Percentiles rank a stretch among this genome's conserved stretches.
These are phyloP conservation scores for Cryomyces antarcticus DNA, from an alignment of 495 filamentous ascomycete genomes.

Conservation along the genomic window DNA sequence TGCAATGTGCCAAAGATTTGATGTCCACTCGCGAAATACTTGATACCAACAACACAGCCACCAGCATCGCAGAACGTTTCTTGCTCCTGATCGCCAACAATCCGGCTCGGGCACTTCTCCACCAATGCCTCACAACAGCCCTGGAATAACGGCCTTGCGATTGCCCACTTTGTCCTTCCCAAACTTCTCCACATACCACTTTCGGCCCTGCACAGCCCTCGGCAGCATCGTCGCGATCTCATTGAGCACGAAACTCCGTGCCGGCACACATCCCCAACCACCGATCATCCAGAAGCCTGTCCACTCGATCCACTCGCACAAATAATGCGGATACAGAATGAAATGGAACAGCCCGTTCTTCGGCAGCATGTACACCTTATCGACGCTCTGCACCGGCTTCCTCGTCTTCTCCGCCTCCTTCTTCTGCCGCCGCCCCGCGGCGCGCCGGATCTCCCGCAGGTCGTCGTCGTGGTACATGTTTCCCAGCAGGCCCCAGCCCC, in stretches of 20 bases:
- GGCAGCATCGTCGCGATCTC: conserved; percentile 81
- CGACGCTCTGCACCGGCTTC: conserved; percentile 23
- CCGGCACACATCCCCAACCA: conserved; percentile 40
- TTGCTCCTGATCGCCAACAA: no score
- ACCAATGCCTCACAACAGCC: conserved; percentile 29
- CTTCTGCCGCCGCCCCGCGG: conserved; percentile 29
- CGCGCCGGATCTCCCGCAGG: conserved; percentile 53
- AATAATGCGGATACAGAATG: conserved; percentile 81
- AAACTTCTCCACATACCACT: conserved; percentile 82
- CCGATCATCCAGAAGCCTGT: conserved; percentile 59
- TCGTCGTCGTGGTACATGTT: conserved; percentile 76
- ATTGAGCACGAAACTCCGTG: conserved; percentile 63
- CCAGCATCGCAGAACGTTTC: no score
- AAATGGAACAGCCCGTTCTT: conserved; percentile 59
- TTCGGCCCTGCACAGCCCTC: conserved; percentile 57
- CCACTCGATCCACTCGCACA: conserved; percentile 95
- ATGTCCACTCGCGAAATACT: no score
- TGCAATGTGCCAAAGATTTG: neutral
- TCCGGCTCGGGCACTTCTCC: neutral
- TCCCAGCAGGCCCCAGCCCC: conserved; percentile 46
- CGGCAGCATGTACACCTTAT: conserved; percentile 85
- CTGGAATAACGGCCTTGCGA: conserved; percentile 69
- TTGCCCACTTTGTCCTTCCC: conserved; percentile 53
- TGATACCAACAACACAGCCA: no score
- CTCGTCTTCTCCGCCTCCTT: conserved; percentile 15